phyloP scores from a whole-genome alignment of 139 green algal genomes.

The Yamagishiella unicocca region DNA sequence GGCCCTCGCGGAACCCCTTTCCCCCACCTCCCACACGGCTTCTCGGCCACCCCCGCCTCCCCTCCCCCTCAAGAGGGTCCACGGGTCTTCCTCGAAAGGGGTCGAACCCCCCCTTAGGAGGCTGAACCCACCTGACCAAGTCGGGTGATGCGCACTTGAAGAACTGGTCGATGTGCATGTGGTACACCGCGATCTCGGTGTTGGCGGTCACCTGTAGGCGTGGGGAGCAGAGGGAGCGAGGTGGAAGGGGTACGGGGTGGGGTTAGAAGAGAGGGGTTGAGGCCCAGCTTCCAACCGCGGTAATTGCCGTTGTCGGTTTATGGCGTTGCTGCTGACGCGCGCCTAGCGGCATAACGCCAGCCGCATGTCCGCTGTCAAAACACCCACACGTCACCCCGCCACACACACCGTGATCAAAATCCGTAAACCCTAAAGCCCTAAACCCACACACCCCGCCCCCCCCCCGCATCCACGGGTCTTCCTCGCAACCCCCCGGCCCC shows the following conservation, averaged over 20 bases:
- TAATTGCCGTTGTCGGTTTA: too few relatives aligned
- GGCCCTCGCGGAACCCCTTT: not conserved
- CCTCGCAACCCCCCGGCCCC: too few relatives aligned
- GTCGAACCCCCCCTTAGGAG: not conserved
- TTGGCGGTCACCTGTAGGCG: slow-evolving; percentile 5
- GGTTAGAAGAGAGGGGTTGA: too few relatives aligned
- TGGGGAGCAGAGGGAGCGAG: not conserved
- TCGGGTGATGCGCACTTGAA: slow-evolving; percentile 45
- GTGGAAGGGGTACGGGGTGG: not conserved
- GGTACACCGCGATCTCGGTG: slow-evolving; percentile 45
- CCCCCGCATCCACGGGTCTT: not conserved
- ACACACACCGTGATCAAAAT: too few relatives aligned
- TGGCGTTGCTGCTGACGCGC: too few relatives aligned
- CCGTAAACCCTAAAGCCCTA: too few relatives aligned
- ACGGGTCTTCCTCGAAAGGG: too few relatives aligned
- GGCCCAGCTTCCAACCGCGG: too few relatives aligned
- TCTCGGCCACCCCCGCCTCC: not conserved
- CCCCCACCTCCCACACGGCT: not conserved
- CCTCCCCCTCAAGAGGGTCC: too few relatives aligned
- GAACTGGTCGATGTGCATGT: slow-evolving; percentile 60
- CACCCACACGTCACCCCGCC: too few relatives aligned
- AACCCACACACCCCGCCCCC: not conserved
- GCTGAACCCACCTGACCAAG: slow-evolving; percentile 46
- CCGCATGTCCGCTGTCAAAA: too few relatives aligned
- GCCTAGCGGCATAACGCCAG: too few relatives aligned